Base-by-base conservation (phyloP, 2,329 filamentous ascomycete genomes). In the Trichoderma gracile region DNA sequence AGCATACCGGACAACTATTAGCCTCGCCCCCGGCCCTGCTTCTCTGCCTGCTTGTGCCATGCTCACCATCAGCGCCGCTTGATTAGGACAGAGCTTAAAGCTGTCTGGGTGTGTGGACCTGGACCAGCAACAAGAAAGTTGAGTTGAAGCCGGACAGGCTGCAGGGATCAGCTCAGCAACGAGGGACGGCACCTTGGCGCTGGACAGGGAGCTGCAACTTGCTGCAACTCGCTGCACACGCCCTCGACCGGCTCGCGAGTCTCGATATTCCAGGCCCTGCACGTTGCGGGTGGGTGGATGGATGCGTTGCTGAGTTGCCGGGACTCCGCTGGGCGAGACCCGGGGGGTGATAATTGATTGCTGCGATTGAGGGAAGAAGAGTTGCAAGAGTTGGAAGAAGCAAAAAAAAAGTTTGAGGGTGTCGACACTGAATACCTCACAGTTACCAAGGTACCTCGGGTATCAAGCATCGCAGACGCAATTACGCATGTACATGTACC, bases 41-140 rank as follows among this genome's bases (percentile, higher is more conserved):
- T 58, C 19, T 47, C 42, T 50, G 19, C 46, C 49, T 50, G 55
- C 30, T 30, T 19, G 14, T 7, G 42, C 55, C 55, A 40, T 21
- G 55, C 43, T 40, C 57, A 19, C 46, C 46, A 25, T 40, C 19
- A 10, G 21, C n/a, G 47, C 47, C 19, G n/a, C 47, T 30, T 60
- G 57, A 60, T 60, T 60, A 52, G 57, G 57, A 52, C 23, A 12
- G 21, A 60, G 46, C 33, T 52, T 40, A 52, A 52, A 54, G 50
- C 50, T 54, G 27, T 40, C 19, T 10, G 33, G 19, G 56, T 38
- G 58, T 45, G 58, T 45, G 27, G 58, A 62, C 49, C 53, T 62
- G 40, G 40, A 38, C 47, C 58, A 54, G 58, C 58, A 33, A 46
- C n/a, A 46, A 23, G 12, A 46, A 46, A 46, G 33, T 38, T 38